phyloP scores from a whole-genome alignment of 768 basidiomycete genomes.

The Mycena filopes region DNA sequence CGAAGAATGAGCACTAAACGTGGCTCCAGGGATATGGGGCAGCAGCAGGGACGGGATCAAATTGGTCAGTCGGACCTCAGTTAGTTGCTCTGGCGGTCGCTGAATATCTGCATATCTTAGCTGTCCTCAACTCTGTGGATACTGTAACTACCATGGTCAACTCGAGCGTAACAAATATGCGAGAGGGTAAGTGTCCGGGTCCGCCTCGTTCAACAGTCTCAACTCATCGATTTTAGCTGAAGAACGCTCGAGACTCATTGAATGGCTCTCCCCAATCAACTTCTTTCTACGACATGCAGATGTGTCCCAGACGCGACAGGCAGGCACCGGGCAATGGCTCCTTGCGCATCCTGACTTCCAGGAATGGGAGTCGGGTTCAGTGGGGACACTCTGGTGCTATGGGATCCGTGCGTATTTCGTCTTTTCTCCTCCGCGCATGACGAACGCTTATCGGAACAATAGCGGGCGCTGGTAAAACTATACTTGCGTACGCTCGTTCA shows the following conservation, averaged over 20 bases:
- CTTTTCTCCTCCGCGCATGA: neutral
- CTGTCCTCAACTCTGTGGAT: no score
- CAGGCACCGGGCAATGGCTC: slow-evolving; percentile 14
- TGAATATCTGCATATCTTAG: no score
- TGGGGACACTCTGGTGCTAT: neutral
- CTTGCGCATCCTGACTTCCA: neutral
- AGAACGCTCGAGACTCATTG: neutral
- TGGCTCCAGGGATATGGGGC: no score
- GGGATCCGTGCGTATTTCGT: neutral
- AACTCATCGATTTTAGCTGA: no score
- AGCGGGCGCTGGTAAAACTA: slow-evolving; percentile 11
- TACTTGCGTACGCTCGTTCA: neutral
- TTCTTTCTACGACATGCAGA: slow-evolving; percentile 11
- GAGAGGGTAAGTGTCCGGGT: no score
- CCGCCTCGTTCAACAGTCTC: no score
- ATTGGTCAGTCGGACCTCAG: no score
- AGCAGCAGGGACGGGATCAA: no score
- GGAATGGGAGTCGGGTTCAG: neutral
- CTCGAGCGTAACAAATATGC: no score
- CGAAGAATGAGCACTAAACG: no score
- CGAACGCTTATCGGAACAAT: neutral
- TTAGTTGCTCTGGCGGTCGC: no score
- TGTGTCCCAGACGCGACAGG: neutral
- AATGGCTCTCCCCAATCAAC: slow-evolving; percentile 9
- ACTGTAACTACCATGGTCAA: no score